Conservation (phyloP, 345 rosid species). For the Orychophragmus violaceus region DNA sequence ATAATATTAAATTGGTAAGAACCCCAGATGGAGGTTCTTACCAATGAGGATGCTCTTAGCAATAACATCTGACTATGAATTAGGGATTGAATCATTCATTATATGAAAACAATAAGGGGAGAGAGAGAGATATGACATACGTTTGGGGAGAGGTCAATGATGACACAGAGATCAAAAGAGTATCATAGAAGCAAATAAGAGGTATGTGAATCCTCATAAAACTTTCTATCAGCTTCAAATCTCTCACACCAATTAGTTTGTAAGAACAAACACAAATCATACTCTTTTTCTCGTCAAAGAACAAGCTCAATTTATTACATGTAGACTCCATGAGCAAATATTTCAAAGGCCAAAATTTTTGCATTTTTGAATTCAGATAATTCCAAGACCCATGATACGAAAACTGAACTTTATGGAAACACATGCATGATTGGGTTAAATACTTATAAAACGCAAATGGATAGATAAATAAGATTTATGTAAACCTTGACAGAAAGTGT, state of each 20-base stretch:
- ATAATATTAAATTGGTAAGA: too few relatives aligned
- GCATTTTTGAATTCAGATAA: neutral
- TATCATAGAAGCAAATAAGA: neutral
- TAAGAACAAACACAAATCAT: neutral
- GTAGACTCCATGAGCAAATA: neutral
- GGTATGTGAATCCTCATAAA: neutral
- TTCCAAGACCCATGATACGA: neutral
- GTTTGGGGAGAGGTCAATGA: slow-evolving; percentile 47
- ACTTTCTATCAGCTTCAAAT: neutral
- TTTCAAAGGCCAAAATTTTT: neutral
- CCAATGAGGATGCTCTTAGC: too few relatives aligned
- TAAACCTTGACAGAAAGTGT: too few relatives aligned
- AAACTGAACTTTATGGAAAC: too few relatives aligned
- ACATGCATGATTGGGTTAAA: too few relatives aligned
- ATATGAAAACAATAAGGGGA: neutral
- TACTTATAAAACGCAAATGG: too few relatives aligned
- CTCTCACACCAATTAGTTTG: too few relatives aligned
- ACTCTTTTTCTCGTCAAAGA: neutral
- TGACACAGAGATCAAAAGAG: neutral
- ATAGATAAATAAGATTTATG: too few relatives aligned
- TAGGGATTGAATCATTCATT: neutral
- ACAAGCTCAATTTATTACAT: neutral
- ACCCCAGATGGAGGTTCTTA: too few relatives aligned
- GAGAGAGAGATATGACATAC: slow-evolving; percentile 28
- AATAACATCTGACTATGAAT: neutral